Base-by-base conservation (phyloP, 129 eudicot species). In the sunflower (Helianthus annuus) region DNA sequence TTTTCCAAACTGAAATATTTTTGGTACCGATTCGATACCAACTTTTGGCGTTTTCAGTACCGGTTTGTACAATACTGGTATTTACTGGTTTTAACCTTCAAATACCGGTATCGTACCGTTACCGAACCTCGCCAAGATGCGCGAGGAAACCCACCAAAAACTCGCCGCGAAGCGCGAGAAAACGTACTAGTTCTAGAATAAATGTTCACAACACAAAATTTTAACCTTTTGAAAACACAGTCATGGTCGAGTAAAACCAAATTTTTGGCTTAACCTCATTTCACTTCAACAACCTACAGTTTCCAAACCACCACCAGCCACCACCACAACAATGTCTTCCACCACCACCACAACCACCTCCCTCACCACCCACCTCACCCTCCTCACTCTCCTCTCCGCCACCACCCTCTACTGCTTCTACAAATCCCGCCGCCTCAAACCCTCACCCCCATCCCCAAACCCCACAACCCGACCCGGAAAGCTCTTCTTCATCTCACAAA, bases 381-480 rank as follows among this genome's bases (percentile, higher is more conserved):
- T 89, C 73, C 83, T 89, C 83, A 78, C 96, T 32, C 65, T 89
- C 84, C 90, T 94, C 82, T 85, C 92, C 80, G 85, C 86, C 88
- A 76, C 97, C 79, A 87, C 98, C 48, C 16, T 88, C 71, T 90
- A 73, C 85, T 81, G 89, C 80, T 60, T 94, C 78, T 85, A 94
- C 88, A 94, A 85, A 49, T 90, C 97, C 75, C 90, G 82, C 82
- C 86, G 91, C 76, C 87, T 80, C 56, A 80, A 77, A 73, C 70
- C 63, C 65, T 65, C 64, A 76, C 32, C 0, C 22, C 22, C 22
- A 19, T 12, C 73, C 68, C 72, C 73, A 42, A 5, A 74, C 48
- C 19, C 45, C 7, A 60, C 73, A 0, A 5, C 85, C 66, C 89
- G 78, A 22, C 77, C 66, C 58, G 92, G 90, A 44, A 94, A 94